Evolutionary conservation across 2,329 filamentous ascomycete species (phyloP).

Genomic region (Fusarium devonianum): DNA sequence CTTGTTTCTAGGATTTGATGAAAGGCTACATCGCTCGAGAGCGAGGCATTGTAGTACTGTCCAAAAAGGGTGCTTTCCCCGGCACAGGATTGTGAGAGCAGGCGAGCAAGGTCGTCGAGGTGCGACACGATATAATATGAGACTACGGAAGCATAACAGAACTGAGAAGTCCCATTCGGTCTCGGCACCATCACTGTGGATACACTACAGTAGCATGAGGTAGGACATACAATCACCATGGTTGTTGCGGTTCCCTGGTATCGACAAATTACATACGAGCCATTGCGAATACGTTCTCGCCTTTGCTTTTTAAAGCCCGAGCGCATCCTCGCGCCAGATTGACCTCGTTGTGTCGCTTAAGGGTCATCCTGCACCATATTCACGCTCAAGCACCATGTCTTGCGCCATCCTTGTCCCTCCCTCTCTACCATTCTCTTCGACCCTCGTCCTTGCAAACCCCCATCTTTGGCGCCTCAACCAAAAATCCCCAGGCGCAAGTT

Average conservation of each 20-base stretch:
- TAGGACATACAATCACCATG: constrained; percentile 10
- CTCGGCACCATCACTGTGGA: constrained; percentile 10
- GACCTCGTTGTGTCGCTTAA: constrained; percentile 10
- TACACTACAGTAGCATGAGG: constrained; percentile 13
- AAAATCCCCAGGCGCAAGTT: constrained; percentile 5
- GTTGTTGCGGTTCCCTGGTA: constrained; percentile 26
- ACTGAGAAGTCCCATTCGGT: constrained; percentile 14
- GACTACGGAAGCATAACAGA: constrained; percentile 15
- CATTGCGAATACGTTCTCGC: constrained; percentile 20
- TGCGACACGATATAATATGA: constrained; percentile 14
- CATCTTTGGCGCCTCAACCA: constrained; percentile 12
- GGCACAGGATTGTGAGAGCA: constrained; percentile 74
- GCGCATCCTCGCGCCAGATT: constrained; percentile 1
- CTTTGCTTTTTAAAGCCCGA: constrained; percentile 21
- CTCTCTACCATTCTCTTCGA: constrained; percentile 17
- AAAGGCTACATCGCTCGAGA: constrained; percentile 98
- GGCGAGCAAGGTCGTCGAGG: constrained; percentile 7
- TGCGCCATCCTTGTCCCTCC: constrained; percentile 35
- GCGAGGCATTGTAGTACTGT: constrained; percentile 87
- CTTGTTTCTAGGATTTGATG: constrained; percentile 75
- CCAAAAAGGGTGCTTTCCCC: constrained; percentile 91
- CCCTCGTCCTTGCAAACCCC: constrained; percentile 18
- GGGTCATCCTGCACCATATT: constrained; percentile 34
- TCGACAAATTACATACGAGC: constrained; percentile 33
- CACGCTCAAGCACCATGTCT: constrained; percentile 36